Percentiles rank a stretch among this genome's conserved stretches.
Conservation (phyloP, 495 filamentous ascomycete species). For the Parathielavia hyrcaniae region DNA sequence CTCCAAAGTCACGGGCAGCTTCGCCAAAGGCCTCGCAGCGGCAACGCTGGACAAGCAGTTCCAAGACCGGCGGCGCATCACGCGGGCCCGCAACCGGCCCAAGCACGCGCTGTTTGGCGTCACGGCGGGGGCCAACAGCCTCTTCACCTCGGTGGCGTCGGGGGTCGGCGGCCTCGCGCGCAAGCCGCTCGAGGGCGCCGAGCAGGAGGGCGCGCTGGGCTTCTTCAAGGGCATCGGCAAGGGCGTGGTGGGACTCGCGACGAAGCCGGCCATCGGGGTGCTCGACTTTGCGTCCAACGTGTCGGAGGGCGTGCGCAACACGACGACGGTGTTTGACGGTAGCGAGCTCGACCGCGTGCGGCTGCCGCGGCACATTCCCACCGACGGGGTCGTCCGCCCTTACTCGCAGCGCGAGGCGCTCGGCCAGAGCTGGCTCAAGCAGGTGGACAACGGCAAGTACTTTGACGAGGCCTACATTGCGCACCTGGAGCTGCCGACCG, state of each 20-base stretch:
- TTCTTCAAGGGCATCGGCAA: slow-evolving; percentile 98
- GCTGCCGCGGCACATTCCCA: slow-evolving; percentile 81
- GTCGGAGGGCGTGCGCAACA: slow-evolving; percentile 94
- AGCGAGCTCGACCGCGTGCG: slow-evolving; percentile 91
- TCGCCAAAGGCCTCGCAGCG: slow-evolving; percentile 89
- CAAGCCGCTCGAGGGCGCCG: slow-evolving; percentile 90
- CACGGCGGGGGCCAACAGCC: slow-evolving; percentile 89
- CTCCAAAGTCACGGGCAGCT: slow-evolving; percentile 91
- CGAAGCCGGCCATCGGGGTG: slow-evolving; percentile 93
- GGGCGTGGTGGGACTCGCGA: slow-evolving; percentile 83
- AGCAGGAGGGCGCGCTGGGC: slow-evolving; percentile 86
- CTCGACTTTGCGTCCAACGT: slow-evolving; percentile 96
- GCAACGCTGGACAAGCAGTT: slow-evolving; percentile 98
- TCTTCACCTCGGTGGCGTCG: slow-evolving; percentile 83
- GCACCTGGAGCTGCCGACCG: slow-evolving; percentile 80
- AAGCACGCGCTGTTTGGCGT: slow-evolving; percentile 97
- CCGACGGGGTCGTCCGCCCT: slow-evolving; percentile 88
- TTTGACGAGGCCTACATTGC: slow-evolving; percentile 98
- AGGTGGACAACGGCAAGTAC: slow-evolving; percentile 90
- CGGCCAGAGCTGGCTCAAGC: slow-evolving; percentile 98
- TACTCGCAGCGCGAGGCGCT: slow-evolving; percentile 95
- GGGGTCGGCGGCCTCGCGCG: slow-evolving; percentile 88
- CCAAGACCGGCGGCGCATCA: slow-evolving; percentile 91
- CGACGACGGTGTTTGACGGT: slow-evolving; percentile 93
- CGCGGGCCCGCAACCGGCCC: slow-evolving; percentile 83